Percentiles rank a stretch among this genome's conserved stretches.
These are phyloP conservation scores for Penicillium sp. DNA, from an alignment of 2,329 filamentous ascomycete species.

Conservation along the genomic window DNA sequence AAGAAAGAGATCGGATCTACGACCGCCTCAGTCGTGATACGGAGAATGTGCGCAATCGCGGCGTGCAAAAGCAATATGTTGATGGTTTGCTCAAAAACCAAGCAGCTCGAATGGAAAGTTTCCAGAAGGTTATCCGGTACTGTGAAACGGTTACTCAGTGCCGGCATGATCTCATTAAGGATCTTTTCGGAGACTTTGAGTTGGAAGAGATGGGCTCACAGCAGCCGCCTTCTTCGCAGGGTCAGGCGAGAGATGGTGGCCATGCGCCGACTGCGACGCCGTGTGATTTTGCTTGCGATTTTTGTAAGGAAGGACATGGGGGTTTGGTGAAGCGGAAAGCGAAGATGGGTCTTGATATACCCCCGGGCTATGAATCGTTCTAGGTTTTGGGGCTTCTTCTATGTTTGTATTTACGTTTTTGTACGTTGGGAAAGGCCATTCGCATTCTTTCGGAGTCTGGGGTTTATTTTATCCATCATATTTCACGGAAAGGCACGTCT, in stretches of 20 bases:
- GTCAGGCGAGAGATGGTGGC: not conserved
- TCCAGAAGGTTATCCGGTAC: constrained; percentile 70
- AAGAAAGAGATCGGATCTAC: constrained; percentile 75
- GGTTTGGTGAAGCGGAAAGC: constrained; percentile 58
- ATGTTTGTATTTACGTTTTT: not conserved
- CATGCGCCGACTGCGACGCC: constrained; percentile 37
- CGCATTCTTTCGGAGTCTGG: not conserved
- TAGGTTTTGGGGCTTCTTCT: not conserved
- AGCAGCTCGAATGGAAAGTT: constrained; percentile 56
- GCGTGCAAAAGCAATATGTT: constrained; percentile 37
- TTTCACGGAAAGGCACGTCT: not conserved
- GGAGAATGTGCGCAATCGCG: constrained; percentile 36
- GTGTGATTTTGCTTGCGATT: constrained; percentile 76
- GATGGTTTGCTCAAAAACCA: constrained; percentile 34
- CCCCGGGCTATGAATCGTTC: not conserved
- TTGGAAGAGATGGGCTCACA: constrained; percentile 33
- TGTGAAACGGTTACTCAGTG: constrained; percentile 75
- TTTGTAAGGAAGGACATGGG: constrained; percentile 65
- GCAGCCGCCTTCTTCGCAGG: constrained; percentile 19
- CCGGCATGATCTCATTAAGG: constrained; percentile 70
- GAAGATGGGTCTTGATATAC: constrained; percentile 26
- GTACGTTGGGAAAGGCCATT: not conserved
- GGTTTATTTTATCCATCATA: not conserved
- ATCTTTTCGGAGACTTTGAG: constrained; percentile 70
- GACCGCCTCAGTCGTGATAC: constrained; percentile 49